Conservation (phyloP, 371 early-diverging fungal species). For the Rhizopus arrhizus region DNA sequence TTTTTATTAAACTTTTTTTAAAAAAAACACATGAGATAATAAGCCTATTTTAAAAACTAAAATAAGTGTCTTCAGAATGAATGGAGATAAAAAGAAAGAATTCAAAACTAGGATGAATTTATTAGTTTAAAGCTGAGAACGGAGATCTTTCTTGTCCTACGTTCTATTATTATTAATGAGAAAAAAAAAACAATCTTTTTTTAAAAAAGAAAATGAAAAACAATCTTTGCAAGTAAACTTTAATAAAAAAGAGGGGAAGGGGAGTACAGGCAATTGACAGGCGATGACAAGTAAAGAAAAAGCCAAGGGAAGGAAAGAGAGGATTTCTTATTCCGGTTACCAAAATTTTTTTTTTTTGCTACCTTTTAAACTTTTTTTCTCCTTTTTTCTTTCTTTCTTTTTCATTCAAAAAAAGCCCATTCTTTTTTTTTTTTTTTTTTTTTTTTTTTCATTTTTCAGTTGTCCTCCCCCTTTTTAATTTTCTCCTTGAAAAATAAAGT, state of each 20-base stretch:
- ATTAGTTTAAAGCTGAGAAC: background rate
- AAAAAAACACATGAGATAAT: too few species aligned
- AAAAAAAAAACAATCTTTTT: background rate
- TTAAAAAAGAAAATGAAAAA: background rate
- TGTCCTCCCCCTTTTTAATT: background rate
- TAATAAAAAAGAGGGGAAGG: background rate
- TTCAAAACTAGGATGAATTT: background rate
- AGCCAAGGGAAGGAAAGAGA: background rate
- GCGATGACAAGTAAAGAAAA: background rate
- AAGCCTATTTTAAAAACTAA: too few species aligned
- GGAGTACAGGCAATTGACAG: background rate
- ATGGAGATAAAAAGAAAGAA: too few species aligned
- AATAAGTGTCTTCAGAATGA: too few species aligned
- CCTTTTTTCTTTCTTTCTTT: background rate
- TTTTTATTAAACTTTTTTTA: too few species aligned
- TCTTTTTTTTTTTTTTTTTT: slow-evolving; percentile 9
- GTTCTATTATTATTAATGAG: too few species aligned
- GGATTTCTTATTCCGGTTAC: background rate
- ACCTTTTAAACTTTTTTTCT: background rate
- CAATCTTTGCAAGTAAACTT: background rate
- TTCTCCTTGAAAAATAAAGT: background rate
- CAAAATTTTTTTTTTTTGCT: background rate
- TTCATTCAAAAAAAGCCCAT: background rate
- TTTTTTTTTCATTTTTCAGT: background rate
- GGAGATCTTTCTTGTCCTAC: background rate